Percentiles rank a stretch among this genome's conserved stretches.
Conservation (phyloP, 768 basidiomycete genomes). For the Tephrocybe sp. region DNA sequence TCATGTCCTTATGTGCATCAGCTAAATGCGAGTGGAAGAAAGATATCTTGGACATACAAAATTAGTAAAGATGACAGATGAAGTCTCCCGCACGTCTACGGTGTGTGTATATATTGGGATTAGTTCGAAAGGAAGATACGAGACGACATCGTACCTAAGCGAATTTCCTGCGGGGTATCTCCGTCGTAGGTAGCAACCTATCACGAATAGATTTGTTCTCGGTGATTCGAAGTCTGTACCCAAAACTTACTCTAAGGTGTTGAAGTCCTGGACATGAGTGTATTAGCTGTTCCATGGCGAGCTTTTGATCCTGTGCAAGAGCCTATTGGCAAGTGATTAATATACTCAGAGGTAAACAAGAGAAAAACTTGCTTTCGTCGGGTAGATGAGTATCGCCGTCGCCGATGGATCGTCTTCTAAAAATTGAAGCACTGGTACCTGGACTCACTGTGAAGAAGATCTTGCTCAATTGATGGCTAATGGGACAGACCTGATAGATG, state of each 20-base stretch:
- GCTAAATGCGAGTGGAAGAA: neutral
- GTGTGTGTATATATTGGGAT: neutral
- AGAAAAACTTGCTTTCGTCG: slow-evolving; percentile 68
- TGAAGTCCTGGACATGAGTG: slow-evolving; percentile 60
- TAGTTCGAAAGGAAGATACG: neutral
- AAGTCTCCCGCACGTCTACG: slow-evolving; percentile 66
- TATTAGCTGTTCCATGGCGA: slow-evolving; percentile 68
- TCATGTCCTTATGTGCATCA: slow-evolving; percentile 59
- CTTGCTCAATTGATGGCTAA: neutral
- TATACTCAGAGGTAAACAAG: neutral
- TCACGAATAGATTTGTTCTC: neutral
- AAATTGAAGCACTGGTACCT: slow-evolving; percentile 72
- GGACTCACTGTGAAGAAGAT: neutral
- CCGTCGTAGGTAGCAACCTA: slow-evolving; percentile 85
- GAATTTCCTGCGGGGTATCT: slow-evolving; percentile 73
- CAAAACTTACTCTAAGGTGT: slow-evolving; percentile 47
- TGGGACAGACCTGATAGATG: slow-evolving; percentile 68
- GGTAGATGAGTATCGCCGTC: slow-evolving; percentile 85
- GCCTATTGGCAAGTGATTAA: slow-evolving; percentile 46
- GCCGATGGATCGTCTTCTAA: slow-evolving; percentile 59
- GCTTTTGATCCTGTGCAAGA: slow-evolving; percentile 84
- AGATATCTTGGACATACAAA: slow-evolving; percentile 51
- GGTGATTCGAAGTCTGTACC: too few species aligned
- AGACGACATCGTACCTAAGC: slow-evolving; percentile 47
- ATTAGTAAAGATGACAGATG: slow-evolving; percentile 87